Evolutionary conservation across 2,329 filamentous ascomycete species (phyloP).

Genomic region (Colletotrichum lini): DNA sequence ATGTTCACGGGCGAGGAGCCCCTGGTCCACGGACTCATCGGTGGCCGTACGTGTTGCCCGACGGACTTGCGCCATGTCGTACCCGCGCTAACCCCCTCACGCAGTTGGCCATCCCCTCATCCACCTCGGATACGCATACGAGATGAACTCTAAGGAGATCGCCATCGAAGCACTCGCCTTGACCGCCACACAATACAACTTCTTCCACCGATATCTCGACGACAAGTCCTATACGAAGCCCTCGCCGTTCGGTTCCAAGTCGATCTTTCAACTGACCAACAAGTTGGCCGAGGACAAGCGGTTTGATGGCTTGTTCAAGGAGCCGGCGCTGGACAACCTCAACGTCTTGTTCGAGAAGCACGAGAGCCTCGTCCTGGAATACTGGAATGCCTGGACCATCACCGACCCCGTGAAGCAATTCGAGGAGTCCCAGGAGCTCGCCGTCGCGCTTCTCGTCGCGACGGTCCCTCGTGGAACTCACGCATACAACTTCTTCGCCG

Average conservation of each 20-base stretch:
- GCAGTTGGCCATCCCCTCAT: constrained; percentile 92
- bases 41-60: constrained; percentile 76
- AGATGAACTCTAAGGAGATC: constrained; percentile 86
- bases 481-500: constrained; percentile 86
- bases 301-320: constrained; percentile 76
- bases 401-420: constrained; percentile 81
- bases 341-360: constrained; percentile 77
- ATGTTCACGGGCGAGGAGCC: constrained; percentile 82
- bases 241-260: constrained; percentile 71
- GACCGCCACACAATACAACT: constrained; percentile 70
- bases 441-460: constrained; percentile 73
- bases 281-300: constrained; percentile 77
- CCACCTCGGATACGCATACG: constrained; percentile 93
- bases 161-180: constrained; percentile 90
- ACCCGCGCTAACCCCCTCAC: constrained; percentile 48
- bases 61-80: background rate
- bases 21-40: constrained; percentile 83
- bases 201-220: constrained; percentile 78
- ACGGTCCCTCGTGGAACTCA: constrained; percentile 71
- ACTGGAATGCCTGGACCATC: constrained; percentile 92
- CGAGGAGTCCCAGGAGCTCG: constrained; percentile 75
- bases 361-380: constrained; percentile 81
- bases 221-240: constrained; percentile 78
- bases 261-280: constrained; percentile 79
- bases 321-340: constrained; percentile 74